Conservation (phyloP, 2,329 filamentous ascomycete genomes). For the Fusarium subglutinans region DNA sequence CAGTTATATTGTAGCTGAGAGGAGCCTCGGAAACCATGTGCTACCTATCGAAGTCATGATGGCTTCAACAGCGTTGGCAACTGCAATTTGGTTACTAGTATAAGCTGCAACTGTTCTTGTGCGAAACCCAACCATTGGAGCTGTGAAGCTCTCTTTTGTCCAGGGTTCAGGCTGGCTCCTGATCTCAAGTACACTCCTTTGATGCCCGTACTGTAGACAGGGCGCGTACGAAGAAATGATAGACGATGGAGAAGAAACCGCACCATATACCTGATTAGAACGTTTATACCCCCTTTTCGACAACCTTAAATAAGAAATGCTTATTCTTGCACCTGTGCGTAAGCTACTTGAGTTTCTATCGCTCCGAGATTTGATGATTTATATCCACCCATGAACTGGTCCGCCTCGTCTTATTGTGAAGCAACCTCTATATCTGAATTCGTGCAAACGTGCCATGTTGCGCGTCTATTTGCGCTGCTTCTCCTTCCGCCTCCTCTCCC, state of each 20-base stretch:
- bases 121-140: background rate
- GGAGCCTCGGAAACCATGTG: conserved; percentile 36
- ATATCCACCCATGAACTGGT: conserved; percentile 23
- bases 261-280: conserved; percentile 21
- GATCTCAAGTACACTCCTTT: conserved; percentile 1
- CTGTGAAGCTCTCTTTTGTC: conserved; percentile 9
- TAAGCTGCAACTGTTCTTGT: background rate
- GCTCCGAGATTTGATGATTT: conserved; percentile 36
- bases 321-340: conserved; percentile 40
- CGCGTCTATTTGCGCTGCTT: conserved; percentile 42
- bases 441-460: conserved; percentile 7
- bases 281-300: conserved; percentile 35
- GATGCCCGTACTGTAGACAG: background rate
- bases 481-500: conserved; percentile 62
- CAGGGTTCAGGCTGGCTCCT: conserved; percentile 28
- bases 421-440: conserved; percentile 24
- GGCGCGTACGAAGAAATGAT: conserved; percentile 16
- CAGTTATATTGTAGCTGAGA: conserved; percentile 48
- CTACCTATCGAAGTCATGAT: conserved; percentile 24
- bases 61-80: conserved; percentile 10
- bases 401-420: conserved; percentile 15
- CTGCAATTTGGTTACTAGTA: conserved; percentile 27
- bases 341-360: conserved; percentile 38
- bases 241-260: conserved; percentile 15
- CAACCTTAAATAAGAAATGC: conserved; percentile 37